Evolutionary conservation across 176 grass and related monocot genomes (phyloP).

Genomic region (Carex scoparia): DNA sequence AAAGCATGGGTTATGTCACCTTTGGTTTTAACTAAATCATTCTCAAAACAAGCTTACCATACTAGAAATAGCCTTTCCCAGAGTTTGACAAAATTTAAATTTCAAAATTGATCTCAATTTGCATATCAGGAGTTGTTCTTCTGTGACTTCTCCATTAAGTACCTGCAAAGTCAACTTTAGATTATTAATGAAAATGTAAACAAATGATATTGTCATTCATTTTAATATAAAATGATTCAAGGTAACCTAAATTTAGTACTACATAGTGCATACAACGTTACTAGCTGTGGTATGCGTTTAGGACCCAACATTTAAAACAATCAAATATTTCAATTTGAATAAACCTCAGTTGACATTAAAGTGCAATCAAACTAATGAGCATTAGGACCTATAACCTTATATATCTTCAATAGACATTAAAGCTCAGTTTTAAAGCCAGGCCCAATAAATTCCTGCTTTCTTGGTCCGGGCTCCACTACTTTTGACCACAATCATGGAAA

Average conservation of each 20-base stretch:
- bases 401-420: not conserved
- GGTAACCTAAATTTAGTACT: not conserved
- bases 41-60: not conserved
- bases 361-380: not conserved
- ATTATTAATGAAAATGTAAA: not conserved
- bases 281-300: not conserved
- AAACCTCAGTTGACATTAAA: not conserved
- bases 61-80: not conserved
- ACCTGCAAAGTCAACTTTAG: slow-evolving; percentile 1
- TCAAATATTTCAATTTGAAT: not conserved
- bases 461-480: not conserved
- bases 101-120: not conserved
- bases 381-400: not conserved
- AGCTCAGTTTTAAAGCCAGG: not conserved
- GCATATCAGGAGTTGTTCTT: not conserved
- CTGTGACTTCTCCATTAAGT: not conserved
- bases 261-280: not conserved
- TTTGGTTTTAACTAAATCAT: no score
- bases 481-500: not conserved
- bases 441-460: not conserved
- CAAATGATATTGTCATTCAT: not conserved
- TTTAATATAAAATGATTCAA: not conserved
- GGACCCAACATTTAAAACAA: not conserved
- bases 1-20: not conserved
- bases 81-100: not conserved